Percentiles rank a stretch among this genome's conserved stretches.
phyloP scores from a whole-genome alignment of 208 protist genomes.

The Wallacemonas sp. region DNA sequence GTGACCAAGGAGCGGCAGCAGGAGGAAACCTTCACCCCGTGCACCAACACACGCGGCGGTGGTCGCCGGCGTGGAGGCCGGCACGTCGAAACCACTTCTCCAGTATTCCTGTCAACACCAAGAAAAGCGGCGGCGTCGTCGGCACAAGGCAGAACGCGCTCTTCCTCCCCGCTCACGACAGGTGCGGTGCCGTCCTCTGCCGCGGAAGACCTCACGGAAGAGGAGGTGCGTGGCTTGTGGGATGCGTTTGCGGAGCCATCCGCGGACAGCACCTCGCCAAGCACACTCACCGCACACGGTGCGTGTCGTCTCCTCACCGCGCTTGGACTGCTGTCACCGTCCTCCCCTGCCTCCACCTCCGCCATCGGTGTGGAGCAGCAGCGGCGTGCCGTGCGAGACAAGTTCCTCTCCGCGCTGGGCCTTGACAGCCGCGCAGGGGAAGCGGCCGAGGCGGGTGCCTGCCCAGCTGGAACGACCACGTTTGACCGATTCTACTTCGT shows the following conservation, averaged over 20 bases:
- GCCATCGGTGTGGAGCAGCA: too few relatives aligned
- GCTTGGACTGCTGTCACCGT: slow-evolving; percentile 21
- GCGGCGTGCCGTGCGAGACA: slow-evolving; percentile 33
- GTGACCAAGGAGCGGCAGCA: slow-evolving; percentile 17
- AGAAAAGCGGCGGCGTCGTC: too few relatives aligned
- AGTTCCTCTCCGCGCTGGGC: slow-evolving; percentile 41
- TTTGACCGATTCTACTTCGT: slow-evolving; percentile 48
- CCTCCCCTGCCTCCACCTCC: too few relatives aligned
- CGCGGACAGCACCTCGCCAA: slow-evolving; percentile 11
- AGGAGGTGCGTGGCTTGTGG: slow-evolving; percentile 13
- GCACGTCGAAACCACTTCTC: too few relatives aligned
- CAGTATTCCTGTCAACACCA: too few relatives aligned
- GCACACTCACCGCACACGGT: not conserved
- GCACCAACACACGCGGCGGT: slow-evolving; percentile 18
- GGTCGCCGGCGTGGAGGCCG: too few relatives aligned
- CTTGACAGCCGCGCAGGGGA: not conserved
- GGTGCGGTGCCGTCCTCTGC: too few relatives aligned
- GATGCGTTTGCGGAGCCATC: slow-evolving; percentile 20
- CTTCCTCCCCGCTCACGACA: too few relatives aligned
- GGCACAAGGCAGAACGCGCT: too few relatives aligned
- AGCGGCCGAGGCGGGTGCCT: not conserved
- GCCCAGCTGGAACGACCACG: too few relatives aligned
- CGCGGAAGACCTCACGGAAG: slow-evolving; percentile 2
- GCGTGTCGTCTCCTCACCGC: slow-evolving; percentile 15
- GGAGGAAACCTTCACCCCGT: slow-evolving; percentile 26